phyloP scores from a whole-genome alignment of 2,329 filamentous ascomycete species.

The Cercospora janseana region DNA sequence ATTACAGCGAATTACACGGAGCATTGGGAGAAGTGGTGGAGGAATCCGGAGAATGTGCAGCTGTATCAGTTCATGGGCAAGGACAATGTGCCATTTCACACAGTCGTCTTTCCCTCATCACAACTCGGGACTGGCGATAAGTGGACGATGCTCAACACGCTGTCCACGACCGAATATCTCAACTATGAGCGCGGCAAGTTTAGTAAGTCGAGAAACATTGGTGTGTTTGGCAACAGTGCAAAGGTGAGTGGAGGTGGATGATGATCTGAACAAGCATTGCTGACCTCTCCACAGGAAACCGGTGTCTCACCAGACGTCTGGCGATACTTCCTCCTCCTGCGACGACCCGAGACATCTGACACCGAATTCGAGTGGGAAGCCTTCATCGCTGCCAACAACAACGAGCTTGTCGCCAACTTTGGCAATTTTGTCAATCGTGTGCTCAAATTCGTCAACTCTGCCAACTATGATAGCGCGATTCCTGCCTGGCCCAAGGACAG shows the following conservation, averaged over 20 bases:
- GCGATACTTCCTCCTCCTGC: constrained; percentile 85
- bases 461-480: constrained; percentile 64
- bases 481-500: constrained; percentile 50
- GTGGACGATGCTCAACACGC: constrained; percentile 86
- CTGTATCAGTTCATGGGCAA: constrained; percentile 97
- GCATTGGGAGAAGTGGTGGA: constrained; percentile 94
- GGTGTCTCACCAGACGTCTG: constrained; percentile 84
- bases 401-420: constrained; percentile 74
- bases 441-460: constrained; percentile 69
- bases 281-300: constrained; percentile 59
- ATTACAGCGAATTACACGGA: constrained; percentile 88
- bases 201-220: constrained; percentile 83
- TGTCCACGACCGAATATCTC: constrained; percentile 85
- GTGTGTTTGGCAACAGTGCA: constrained; percentile 88
- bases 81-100: constrained; percentile 83
- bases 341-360: constrained; percentile 80
- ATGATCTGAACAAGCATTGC: background rate
- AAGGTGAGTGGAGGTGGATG: constrained; percentile 41
- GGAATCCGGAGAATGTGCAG: constrained; percentile 79
- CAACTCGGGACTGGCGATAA: constrained; percentile 80
- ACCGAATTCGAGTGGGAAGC: constrained; percentile 86
- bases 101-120: constrained; percentile 84
- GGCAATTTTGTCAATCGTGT: constrained; percentile 60
- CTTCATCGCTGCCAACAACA: constrained; percentile 84
- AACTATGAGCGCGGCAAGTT: constrained; percentile 91